Base-by-base conservation (phyloP, 2,329 filamentous ascomycete genomes). In the Penicillium sp. region DNA sequence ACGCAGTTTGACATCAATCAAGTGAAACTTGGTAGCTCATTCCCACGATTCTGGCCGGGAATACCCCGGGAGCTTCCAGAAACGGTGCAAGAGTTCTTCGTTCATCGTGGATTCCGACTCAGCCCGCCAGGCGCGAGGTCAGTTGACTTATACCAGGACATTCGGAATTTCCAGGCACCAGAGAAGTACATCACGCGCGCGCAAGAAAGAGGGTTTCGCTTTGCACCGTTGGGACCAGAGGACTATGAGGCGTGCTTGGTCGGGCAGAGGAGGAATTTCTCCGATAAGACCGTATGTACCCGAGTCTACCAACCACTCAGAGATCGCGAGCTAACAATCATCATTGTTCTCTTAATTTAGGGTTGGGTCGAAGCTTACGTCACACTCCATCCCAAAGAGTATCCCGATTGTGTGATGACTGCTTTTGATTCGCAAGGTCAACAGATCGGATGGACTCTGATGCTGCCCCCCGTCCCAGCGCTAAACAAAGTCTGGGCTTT, bases 21-120 rank as follows among this genome's bases (percentile, higher is more conserved):
- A 2, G 53, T 73, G n/a, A 66, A 72, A 6, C 62, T 75, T 28
- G 71, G 71, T 30, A 73, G 71, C 53, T 65, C 69, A 2, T 80
- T 80, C 45, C 81, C 81, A 35, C 72, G 81, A n/a, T 79, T 83
- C 62, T 83, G 80, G 78, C 80, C 80, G 5, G 79, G 78, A 2
- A 73, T 82, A 3, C 80, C 80, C 2, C 67, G 70, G 1, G 76
- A 80, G 53, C 68, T 82, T 35, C 66, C 75, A 6, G 64, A 72
- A 44, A 53, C 65, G 1, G 68, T 71, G 2, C 76, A 78, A 26
- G 66, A 76, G 2, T 83, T 82, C 62, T 80, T 80, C 53, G 72
- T 75, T 9, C 77, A 81, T 58, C 75, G 80, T 58, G 81, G 80
- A 51, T 78, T 75, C 67, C 71, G 71, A 51, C 66, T 76, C 28